Evolutionary conservation across 108 stramenopile genomes (phyloP), one percentile per base, ranked within the genome.

Genomic region (Nitzschia sp.): DNA sequence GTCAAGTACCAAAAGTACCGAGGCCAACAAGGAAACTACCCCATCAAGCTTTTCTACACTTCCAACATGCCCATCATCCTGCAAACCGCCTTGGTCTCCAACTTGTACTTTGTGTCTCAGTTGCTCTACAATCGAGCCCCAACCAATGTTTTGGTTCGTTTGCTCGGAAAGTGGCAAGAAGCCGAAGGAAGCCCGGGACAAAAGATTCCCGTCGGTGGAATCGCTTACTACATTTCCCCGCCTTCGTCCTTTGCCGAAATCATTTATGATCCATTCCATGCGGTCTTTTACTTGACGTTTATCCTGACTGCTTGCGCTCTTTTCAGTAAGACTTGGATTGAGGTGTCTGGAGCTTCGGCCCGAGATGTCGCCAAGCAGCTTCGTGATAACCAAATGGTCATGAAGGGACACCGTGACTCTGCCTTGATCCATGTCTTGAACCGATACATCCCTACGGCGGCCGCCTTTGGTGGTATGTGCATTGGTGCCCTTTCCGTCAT

Each of bases 21-120:
- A 46, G 97, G 98, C 58, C 96, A 98, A 75, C 84, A 92, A 82
- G 92, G 92, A 70, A 93, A 85, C 78, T 96, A 94, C 83, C 95
- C 95, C 83, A 96, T 96, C 91, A 96, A 96, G 90, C 93, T 99
- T 25, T 98, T 99, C 81, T 99, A 99, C 95, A 98, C 99, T 17
- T 98, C 97, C 80, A 99, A 99, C 96, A 99, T 99, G 97, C 98
- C 98, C 77, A 98, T 99, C 82, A 98, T 99, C 72, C 88, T 99
- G 31, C 98, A 98, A 82, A 97, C 98, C 21, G 98, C 98, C 1
- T 82, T 99, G 64, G 97, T 98, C 19, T 93, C 92, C 80, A 98
- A 99, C 87, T 77, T 98, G 48, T 98, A 98, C 94, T 99, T 98
- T 81, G 86, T 99, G 36, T 94, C 92, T 68, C 98, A 99, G 84